These are phyloP conservation scores for Dimocarpus longan DNA, from an alignment of 345 rosid species.

Conservation along the genomic window DNA sequence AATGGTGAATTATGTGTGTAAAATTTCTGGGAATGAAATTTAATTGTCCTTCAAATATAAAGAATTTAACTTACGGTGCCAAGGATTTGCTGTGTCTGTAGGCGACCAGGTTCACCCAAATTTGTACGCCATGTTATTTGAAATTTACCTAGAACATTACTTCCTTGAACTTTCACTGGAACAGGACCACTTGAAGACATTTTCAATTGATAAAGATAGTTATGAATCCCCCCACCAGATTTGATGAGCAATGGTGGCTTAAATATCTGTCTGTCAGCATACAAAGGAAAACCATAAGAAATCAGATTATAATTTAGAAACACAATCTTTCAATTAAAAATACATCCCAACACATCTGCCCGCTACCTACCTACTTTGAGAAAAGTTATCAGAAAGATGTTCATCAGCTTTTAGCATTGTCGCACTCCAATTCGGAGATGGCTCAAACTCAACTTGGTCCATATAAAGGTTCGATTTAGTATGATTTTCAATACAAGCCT, in stretches of 20 bases:
- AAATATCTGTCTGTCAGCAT: conserved; percentile 57
- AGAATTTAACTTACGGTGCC: conserved; percentile 62
- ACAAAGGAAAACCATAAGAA: conserved; percentile 8
- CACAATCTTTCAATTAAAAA: not conserved
- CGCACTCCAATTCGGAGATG: conserved; percentile 83
- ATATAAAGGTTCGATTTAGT: conserved; percentile 87
- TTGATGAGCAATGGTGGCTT: conserved; percentile 76
- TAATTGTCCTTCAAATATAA: not conserved
- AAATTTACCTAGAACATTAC: conserved; percentile 88
- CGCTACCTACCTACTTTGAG: conserved; percentile 48
- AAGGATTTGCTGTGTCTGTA: conserved; percentile 97
- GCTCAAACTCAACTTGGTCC: conserved; percentile 99
- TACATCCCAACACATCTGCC: not conserved
- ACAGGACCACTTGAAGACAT: conserved; percentile 48
- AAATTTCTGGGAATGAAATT: not conserved
- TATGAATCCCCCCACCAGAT: conserved; percentile 88
- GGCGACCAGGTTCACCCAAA: conserved; percentile 97
- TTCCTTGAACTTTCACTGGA: conserved; percentile 59
- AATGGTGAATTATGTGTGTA: not conserved
- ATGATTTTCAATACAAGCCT: conserved; percentile 95
- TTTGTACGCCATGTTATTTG: conserved; percentile 97
- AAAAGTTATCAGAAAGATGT: conserved; percentile 33
- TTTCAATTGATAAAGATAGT: conserved; percentile 76
- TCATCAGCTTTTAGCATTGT: conserved; percentile 60
- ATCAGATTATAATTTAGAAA: conserved; percentile 2